Conservation (phyloP, 106 monocot species). For the Narthecium ossifragum region DNA sequence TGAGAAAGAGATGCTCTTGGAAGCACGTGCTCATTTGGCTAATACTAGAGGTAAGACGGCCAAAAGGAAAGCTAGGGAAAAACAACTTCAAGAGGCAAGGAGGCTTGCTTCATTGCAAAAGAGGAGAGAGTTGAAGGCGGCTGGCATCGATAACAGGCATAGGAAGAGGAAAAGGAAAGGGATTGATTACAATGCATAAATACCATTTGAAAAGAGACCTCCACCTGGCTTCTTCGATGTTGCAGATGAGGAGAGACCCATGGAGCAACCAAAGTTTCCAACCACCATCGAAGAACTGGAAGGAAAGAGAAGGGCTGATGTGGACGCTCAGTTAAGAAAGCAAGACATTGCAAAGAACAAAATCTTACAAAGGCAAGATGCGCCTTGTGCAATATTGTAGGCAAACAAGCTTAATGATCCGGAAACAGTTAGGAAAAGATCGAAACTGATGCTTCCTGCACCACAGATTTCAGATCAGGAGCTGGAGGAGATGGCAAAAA, state of each 20-base stretch:
- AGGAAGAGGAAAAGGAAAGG: slow-evolving; percentile 90
- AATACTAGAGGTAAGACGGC: slow-evolving; percentile 97
- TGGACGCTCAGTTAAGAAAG: slow-evolving; percentile 85
- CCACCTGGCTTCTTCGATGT: slow-evolving; percentile 93
- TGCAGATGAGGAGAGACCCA: slow-evolving; percentile 61
- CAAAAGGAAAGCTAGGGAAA: slow-evolving; percentile 97
- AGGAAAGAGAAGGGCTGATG: slow-evolving; percentile 85
- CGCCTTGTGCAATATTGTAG: slow-evolving; percentile 86
- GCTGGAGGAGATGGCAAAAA: slow-evolving; percentile 91
- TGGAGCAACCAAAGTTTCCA: slow-evolving; percentile 65
- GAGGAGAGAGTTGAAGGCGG: slow-evolving; percentile 93
- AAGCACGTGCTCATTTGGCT: slow-evolving; percentile 91
- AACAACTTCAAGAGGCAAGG: slow-evolving; percentile 97
- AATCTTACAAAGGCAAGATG: slow-evolving; percentile 89
- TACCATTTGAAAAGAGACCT: slow-evolving; percentile 97
- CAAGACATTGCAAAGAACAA: slow-evolving; percentile 96
- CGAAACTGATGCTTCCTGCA: slow-evolving; percentile 90
- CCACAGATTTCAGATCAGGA: slow-evolving; percentile 98
- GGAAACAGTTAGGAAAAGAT: slow-evolving; percentile 85
- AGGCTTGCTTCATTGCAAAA: slow-evolving; percentile 96
- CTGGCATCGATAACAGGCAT: slow-evolving; percentile 75
- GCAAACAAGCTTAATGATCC: slow-evolving; percentile 97
- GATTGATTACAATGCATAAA: slow-evolving; percentile 96
- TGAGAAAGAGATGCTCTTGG: slow-evolving; percentile 99
- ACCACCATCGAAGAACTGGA: slow-evolving; percentile 96